Percentiles rank a stretch among this genome's conserved stretches.
These are phyloP conservation scores for Dryas integrifolia DNA, from an alignment of 331 rosid species.

Conservation along the genomic window DNA sequence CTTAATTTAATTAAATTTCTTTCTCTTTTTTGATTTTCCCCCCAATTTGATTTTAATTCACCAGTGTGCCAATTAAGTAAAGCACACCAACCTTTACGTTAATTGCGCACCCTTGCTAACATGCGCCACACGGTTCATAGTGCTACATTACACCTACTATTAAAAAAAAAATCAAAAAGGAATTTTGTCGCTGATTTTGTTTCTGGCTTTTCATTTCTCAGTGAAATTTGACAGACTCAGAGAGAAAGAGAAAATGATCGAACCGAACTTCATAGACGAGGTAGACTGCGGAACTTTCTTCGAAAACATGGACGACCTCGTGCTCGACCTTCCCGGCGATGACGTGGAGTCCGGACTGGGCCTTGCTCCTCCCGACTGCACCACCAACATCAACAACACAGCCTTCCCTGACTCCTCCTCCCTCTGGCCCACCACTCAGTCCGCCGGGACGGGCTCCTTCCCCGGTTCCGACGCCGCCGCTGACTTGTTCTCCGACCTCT, in stretches of 20 bases:
- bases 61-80: constrained; percentile 11
- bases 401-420: constrained; percentile 34
- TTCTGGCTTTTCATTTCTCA: constrained; percentile 20
- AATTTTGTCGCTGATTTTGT: background rate
- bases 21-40: background rate
- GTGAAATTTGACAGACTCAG: constrained; percentile 17
- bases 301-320: constrained; percentile 88
- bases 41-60: background rate
- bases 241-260: constrained; percentile 51
- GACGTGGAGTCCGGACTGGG: constrained; percentile 60
- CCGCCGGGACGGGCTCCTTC: constrained; percentile 32
- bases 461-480: constrained; percentile 52
- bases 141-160: background rate
- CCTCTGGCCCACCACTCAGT: constrained; percentile 53
- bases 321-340: constrained; percentile 68
- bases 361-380: constrained; percentile 27
- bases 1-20: background rate
- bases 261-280: constrained; percentile 70
- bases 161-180: background rate
- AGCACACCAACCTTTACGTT: constrained; percentile 7
- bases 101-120: constrained; percentile 28
- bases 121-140: constrained; percentile 33
- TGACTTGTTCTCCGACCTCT: constrained; percentile 63
- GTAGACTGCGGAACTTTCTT: constrained; percentile 92
- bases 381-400: constrained; percentile 28